Base-by-base conservation (phyloP, 1,139 yeast genomes). In the Candida smagusa region DNA sequence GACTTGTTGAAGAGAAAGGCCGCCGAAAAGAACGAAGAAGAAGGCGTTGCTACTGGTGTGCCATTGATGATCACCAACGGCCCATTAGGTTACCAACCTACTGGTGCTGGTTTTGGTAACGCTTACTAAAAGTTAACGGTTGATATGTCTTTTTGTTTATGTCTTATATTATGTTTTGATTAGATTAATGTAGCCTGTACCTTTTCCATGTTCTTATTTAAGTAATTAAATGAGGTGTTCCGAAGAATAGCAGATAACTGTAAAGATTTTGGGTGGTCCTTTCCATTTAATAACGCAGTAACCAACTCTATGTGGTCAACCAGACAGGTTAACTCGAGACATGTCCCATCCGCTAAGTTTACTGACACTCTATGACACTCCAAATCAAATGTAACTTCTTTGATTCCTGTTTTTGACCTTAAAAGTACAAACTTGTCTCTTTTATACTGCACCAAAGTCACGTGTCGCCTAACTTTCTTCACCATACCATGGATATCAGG, bases 41-140 rank as follows among this genome's bases (percentile, higher is more conserved):
- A 73, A 38, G 60, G 58, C 31, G 61, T 71, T 34, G 51, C 56
- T 24, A 50, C 59, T 38, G 77, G 74, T 29, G 74, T 68, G 50
- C 76, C 88, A 45, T 74, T 84, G 54, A 68, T 84, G 78, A 71
- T 84, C 54, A 84, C 90, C 38, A 82, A 81, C 50, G 82, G 82
- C 36, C 63, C 68, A 35, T 36, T 46, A 30, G 83, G 84, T 29
- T 76, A 72, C 61, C 84, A 79, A 59, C 70, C 83, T 40, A 80
- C 86, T 32, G 86, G 85, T 39, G 67, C 78, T 52, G 84, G 84
- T 6, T 80, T 80, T 59, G 85, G 85, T 50, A 80, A 80, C 48
- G 72, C 70, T 8, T 70, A 66, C 49, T 69, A 61, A 44, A 39
- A 31, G 28, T 28, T 8, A 11, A 24, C 16, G 12, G 12, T 23